These are phyloP conservation scores for Trichoderma parareesei DNA, from an alignment of 495 filamentous ascomycete species.

Conservation along the genomic window DNA sequence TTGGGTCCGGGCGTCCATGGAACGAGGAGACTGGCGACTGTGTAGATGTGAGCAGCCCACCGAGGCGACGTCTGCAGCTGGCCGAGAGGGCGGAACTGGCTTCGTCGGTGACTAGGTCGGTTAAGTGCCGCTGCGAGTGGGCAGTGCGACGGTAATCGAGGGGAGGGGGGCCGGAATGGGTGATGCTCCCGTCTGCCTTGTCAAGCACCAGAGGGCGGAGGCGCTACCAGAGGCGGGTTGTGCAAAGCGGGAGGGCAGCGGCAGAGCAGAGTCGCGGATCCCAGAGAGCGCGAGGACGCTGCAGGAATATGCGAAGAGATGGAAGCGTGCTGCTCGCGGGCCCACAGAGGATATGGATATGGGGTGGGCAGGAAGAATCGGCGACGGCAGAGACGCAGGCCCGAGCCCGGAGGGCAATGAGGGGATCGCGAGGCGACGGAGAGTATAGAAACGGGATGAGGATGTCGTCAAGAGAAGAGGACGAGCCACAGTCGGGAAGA, in stretches of 20 bases:
- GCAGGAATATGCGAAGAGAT: not conserved
- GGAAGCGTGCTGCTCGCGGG: not conserved
- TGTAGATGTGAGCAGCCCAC: constrained; percentile 27
- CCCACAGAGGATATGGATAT: not conserved
- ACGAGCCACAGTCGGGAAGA: too few species aligned
- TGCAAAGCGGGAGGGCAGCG: constrained; percentile 1
- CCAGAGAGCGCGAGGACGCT: not conserved
- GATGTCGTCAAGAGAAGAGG: too few species aligned
- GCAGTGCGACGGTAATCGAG: not conserved
- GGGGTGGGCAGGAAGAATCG: constrained; percentile 1
- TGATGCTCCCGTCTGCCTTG: not conserved
- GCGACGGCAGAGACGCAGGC: not conserved
- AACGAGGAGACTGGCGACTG: not conserved
- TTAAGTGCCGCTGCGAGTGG: not conserved
- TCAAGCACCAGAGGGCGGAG: not conserved
- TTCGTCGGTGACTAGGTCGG: constrained; percentile 2
- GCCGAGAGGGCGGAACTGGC: not conserved
- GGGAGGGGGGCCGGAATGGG: not conserved
- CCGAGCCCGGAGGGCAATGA: not conserved
- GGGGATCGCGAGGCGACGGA: not conserved
- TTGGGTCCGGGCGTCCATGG: constrained; percentile 42
- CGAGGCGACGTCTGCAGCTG: constrained; percentile 14
- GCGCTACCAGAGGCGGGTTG: not conserved
- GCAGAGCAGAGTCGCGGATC: not conserved
- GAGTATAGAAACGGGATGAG: not conserved